Percentiles rank a stretch among this genome's conserved stretches.
Evolutionary conservation across 2,329 filamentous ascomycete genomes (phyloP).

Genomic region (Tympanopsis confertula): DNA sequence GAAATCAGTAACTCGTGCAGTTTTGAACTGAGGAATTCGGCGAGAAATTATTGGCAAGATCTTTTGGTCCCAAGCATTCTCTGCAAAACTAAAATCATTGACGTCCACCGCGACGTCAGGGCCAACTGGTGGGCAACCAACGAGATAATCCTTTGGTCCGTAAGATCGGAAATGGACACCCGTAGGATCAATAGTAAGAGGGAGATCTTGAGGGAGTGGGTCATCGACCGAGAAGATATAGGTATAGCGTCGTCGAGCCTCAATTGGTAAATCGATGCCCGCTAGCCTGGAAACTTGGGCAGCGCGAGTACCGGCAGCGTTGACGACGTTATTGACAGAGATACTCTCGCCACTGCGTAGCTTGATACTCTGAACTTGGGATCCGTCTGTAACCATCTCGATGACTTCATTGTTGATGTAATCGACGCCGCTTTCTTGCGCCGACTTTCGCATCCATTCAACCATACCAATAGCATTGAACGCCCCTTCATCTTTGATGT

Average conservation of each 20-base stretch:
- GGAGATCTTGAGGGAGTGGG: conserved; percentile 5
- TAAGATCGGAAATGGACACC: conserved; percentile 8
- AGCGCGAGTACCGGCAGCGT: neutral
- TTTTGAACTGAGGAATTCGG: conserved; percentile 5
- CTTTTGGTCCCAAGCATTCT: conserved; percentile 7
- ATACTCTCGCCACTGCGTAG: neutral
- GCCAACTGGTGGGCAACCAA: conserved; percentile 7
- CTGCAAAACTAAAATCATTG: conserved; percentile 7
- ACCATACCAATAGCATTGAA: conserved; percentile 7
- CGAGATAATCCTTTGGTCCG: conserved; percentile 6
- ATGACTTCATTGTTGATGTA: neutral
- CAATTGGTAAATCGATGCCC: conserved; percentile 4
- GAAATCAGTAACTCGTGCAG: conserved; percentile 5
- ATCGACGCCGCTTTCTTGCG: conserved; percentile 1
- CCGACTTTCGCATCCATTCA: conserved; percentile 4
- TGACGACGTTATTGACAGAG: neutral
- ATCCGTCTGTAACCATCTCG: neutral
- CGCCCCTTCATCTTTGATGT: conserved; percentile 6
- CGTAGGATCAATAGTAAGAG: conserved; percentile 7
- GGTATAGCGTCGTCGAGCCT: conserved; percentile 7
- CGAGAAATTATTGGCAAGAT: conserved; percentile 7
- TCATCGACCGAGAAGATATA: conserved; percentile 8
- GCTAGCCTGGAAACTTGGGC: neutral
- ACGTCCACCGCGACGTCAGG: conserved; percentile 7
- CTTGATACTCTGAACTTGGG: neutral